Percentiles rank a stretch among this genome's conserved stretches.
Conservation (phyloP, 2,329 filamentous ascomycete genomes). For the Lomentospora prolificans region DNA sequence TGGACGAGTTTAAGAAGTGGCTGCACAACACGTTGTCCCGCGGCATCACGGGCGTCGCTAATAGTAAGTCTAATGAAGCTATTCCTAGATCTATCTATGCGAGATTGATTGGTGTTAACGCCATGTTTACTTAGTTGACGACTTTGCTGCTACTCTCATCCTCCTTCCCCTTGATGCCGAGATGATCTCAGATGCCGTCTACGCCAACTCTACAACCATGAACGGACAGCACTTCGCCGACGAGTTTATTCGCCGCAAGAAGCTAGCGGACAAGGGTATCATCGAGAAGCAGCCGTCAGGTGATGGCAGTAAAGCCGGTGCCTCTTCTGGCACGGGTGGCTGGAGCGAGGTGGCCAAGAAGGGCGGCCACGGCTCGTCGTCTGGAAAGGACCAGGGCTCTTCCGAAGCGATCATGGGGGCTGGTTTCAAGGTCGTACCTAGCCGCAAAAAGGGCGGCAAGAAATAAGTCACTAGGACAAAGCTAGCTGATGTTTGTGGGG, state of each 20-base stretch:
- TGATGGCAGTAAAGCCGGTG: conserved; percentile 37
- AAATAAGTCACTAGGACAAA: conserved; percentile 35
- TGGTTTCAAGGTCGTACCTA: conserved; percentile 81
- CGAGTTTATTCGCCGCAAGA: conserved; percentile 88
- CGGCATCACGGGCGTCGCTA: conserved; percentile 48
- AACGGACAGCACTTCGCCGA: conserved; percentile 89
- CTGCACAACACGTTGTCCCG: conserved; percentile 67
- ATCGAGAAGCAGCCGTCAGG: conserved; percentile 60
- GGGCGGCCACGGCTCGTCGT: conserved; percentile 32
- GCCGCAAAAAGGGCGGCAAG: conserved; percentile 83
- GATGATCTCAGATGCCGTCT: conserved; percentile 84
- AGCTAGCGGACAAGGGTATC: conserved; percentile 84
- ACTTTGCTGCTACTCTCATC: conserved; percentile 68
- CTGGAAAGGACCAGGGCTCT: conserved; percentile 31
- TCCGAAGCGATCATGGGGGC: conserved; percentile 33
- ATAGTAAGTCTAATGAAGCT: conserved; percentile 42
- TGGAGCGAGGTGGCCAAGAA: conserved; percentile 99
- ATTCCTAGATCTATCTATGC: too few relatives aligned
- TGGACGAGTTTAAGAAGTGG: conserved; percentile 95
- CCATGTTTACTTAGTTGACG: conserved; percentile 48
- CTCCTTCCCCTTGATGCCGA: conserved; percentile 67
- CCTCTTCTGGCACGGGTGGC: conserved; percentile 47
- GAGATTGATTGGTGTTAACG: conserved; percentile 4
- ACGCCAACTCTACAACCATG: conserved; percentile 77
- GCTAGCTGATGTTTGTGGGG: too few relatives aligned